phyloP scores from a whole-genome alignment of 371 early-diverging fungal genomes.

The Lichtheimia ornata region DNA sequence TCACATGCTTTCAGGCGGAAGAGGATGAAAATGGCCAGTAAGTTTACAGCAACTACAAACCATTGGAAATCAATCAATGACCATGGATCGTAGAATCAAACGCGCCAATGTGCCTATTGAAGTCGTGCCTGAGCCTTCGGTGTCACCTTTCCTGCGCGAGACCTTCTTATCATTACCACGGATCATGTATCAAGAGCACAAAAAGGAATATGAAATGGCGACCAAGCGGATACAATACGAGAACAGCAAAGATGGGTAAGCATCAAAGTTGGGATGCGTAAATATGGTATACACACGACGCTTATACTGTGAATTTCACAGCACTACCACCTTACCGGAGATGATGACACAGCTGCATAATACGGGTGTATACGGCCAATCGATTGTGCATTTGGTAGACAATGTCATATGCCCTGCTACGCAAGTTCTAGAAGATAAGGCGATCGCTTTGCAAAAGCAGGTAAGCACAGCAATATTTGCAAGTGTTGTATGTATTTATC shows the following conservation, averaged over 20 bases:
- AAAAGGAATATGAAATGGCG: conserved; percentile 32
- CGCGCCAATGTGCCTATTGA: conserved; percentile 47
- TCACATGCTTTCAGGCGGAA: conserved; percentile 58
- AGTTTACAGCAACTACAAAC: conserved; percentile 1
- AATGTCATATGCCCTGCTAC: conserved; percentile 58
- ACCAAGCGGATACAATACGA: conserved; percentile 17
- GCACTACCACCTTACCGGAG: conserved; percentile 22
- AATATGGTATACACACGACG: no score
- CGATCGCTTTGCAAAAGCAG: conserved; percentile 25
- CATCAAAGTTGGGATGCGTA: neutral
- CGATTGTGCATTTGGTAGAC: conserved; percentile 55
- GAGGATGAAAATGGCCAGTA: conserved; percentile 22
- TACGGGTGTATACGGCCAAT: conserved; percentile 60
- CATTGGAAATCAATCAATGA: neutral
- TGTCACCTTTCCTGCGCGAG: conserved; percentile 34
- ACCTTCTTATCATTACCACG: conserved; percentile 44
- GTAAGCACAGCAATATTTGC: conserved; percentile 5
- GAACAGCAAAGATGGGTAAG: conserved; percentile 25
- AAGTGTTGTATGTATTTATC: neutral
- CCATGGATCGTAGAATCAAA: conserved; percentile 16
- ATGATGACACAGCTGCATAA: conserved; percentile 54
- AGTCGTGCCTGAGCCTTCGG: conserved; percentile 32
- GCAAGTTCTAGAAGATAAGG: conserved; percentile 33
- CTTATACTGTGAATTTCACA: neutral
- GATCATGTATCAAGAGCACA: conserved; percentile 55